Percentiles rank a stretch among this genome's conserved stretches.
These are phyloP conservation scores for Fallopia convolvulus DNA, from an alignment of 148 eudicot species.

Conservation along the genomic window DNA sequence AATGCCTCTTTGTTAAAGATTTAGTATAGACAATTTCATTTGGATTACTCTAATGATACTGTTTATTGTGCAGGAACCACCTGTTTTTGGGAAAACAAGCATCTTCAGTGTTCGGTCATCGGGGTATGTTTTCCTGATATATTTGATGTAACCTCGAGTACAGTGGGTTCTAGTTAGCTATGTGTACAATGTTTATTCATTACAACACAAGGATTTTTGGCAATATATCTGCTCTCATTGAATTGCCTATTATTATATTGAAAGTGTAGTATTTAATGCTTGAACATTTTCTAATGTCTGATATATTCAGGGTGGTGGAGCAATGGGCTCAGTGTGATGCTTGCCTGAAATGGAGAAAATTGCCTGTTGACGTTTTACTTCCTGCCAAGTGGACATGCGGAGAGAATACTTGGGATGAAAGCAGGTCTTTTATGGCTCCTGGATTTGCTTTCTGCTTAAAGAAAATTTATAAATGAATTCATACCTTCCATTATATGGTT, in stretches of 20 bases:
- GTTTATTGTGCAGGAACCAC: constrained; percentile 47
- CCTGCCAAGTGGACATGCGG: constrained; percentile 68
- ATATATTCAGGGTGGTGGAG: constrained; percentile 41
- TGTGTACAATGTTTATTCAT: background rate
- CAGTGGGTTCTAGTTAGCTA: background rate
- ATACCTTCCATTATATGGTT: constrained; percentile 11
- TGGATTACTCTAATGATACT: background rate
- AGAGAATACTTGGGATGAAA: constrained; percentile 57
- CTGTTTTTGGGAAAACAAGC: constrained; percentile 67
- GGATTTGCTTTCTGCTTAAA: background rate
- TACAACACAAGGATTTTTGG: background rate
- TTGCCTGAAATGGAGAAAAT: constrained; percentile 70
- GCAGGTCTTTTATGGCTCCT: constrained; percentile 33
- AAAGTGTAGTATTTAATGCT: constrained; percentile 2
- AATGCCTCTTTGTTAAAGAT: background rate
- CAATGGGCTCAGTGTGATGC: constrained; percentile 75
- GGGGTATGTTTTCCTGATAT: constrained; percentile 41
- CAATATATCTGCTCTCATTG: background rate
- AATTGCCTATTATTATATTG: background rate
- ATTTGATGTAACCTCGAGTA: background rate
- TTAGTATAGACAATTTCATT: constrained; percentile 3
- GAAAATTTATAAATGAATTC: background rate
- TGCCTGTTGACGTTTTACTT: constrained; percentile 60
- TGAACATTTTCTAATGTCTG: constrained; percentile 3
- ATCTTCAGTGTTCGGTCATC: constrained; percentile 51